phyloP scores from a whole-genome alignment of 2,329 filamentous ascomycete species.

The Alternaria gansuensis region DNA sequence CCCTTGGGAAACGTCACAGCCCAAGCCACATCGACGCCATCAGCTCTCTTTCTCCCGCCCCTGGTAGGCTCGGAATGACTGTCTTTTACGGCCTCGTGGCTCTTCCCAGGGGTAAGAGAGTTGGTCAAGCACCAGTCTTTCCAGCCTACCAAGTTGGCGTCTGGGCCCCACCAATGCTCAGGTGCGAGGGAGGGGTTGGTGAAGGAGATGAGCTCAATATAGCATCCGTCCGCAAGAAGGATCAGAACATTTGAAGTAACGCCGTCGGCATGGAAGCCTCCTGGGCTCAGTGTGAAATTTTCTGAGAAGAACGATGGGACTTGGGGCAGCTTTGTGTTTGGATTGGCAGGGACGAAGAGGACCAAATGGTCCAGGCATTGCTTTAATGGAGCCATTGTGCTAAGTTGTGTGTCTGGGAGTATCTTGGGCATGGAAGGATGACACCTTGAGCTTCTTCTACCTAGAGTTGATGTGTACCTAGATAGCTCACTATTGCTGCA shows the following conservation, averaged over 20 bases:
- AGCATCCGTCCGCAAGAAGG: slow-evolving; percentile 69
- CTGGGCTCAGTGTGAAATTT: slow-evolving; percentile 67
- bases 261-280: slow-evolving; percentile 69
- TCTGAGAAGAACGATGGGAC: slow-evolving; percentile 60
- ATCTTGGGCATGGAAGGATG: too few species aligned
- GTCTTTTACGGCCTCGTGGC: slow-evolving; percentile 35
- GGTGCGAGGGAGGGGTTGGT: slow-evolving; percentile 56
- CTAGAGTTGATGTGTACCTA: neutral
- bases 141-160: slow-evolving; percentile 63
- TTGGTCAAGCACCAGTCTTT: slow-evolving; percentile 65
- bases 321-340: slow-evolving; percentile 53
- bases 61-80: slow-evolving; percentile 60
- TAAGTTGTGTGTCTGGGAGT: neutral
- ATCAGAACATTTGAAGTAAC: slow-evolving; percentile 70
- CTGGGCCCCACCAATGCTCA: slow-evolving; percentile 68
- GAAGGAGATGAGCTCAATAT: slow-evolving; percentile 73
- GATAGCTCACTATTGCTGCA: neutral
- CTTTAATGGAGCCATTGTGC: slow-evolving; percentile 3
- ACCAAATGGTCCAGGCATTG: slow-evolving; percentile 69
- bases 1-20: slow-evolving; percentile 62
- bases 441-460: too few species aligned
- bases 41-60: slow-evolving; percentile 64
- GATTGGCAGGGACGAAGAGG: slow-evolving; percentile 67
- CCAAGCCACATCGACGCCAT: slow-evolving; percentile 68
- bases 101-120: slow-evolving; percentile 16